These are phyloP conservation scores for Scutellaria galericulata DNA, from an alignment of 257 asterid genomes.

Conservation along the genomic window DNA sequence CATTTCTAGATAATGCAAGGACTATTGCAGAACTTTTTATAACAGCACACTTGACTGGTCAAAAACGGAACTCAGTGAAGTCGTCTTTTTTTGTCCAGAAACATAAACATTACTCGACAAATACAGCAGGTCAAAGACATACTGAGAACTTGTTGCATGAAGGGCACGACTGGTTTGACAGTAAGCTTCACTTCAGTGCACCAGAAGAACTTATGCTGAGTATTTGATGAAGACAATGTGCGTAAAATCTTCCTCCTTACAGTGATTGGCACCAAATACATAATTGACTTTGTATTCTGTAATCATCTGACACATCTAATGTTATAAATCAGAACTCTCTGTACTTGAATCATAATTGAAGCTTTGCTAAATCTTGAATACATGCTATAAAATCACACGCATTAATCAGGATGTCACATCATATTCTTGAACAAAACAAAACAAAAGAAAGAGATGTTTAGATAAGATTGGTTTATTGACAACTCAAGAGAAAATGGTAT, in stretches of 20 bases:
- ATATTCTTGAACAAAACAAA: neutral
- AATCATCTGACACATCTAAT: conserved; percentile 34
- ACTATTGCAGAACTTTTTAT: neutral
- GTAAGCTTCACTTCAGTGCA: conserved; percentile 31
- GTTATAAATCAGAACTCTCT: conserved; percentile 34
- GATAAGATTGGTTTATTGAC: neutral
- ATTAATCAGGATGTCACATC: neutral
- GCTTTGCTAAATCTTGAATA: conserved; percentile 30
- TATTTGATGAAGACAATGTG: conserved; percentile 32
- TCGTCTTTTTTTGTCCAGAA: conserved; percentile 34
- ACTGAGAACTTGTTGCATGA: conserved; percentile 41
- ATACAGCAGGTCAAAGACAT: conserved; percentile 33
- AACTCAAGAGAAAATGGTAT: neutral
- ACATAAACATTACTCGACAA: conserved; percentile 29
- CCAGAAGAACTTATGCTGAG: conserved; percentile 24
- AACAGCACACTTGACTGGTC: conserved; percentile 7
- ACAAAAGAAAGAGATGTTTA: neutral
- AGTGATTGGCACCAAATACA: conserved; percentile 27
- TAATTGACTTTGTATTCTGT: conserved; percentile 33
- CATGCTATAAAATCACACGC: conserved; percentile 31
- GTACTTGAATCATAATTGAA: conserved; percentile 29
- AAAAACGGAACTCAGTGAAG: conserved; percentile 18
- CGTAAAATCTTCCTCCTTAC: conserved; percentile 29
- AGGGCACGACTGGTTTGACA: conserved; percentile 26
- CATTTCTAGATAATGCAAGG: conserved; percentile 21